Evolutionary conservation across 148 eudicot species (phyloP).

Genomic region (Rhododendron mucronatum): DNA sequence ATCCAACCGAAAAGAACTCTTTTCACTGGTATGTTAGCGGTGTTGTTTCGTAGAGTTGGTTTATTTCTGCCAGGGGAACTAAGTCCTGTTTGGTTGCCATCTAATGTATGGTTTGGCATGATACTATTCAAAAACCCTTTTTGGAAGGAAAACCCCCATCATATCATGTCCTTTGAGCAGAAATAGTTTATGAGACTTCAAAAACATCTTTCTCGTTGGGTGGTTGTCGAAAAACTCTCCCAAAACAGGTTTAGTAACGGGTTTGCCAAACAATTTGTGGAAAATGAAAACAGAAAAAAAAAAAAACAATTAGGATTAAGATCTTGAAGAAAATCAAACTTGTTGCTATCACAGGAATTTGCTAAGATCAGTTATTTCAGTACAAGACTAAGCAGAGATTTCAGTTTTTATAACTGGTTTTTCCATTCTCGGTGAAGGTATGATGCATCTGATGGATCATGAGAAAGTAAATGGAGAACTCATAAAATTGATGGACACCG

Average conservation of each 20-base stretch:
- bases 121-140: neutral
- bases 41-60: neutral
- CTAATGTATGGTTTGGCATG: neutral
- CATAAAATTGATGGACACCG: slow-evolving; percentile 54
- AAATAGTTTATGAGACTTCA: neutral
- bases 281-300: neutral
- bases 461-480: slow-evolving; percentile 62
- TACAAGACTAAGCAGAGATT: neutral
- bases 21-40: slow-evolving; percentile 71
- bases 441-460: slow-evolving; percentile 99
- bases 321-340: neutral
- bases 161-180: neutral
- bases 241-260: neutral
- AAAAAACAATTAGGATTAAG: slow-evolving; percentile 2
- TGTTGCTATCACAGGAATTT: neutral
- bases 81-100: neutral
- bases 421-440: slow-evolving; percentile 44
- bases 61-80: neutral
- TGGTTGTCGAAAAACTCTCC: neutral
- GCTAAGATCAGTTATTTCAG: neutral
- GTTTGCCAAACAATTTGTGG: neutral
- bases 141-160: neutral
- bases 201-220: neutral
- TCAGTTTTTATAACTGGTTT: neutral
- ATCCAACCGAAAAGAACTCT: slow-evolving; percentile 87